Conservation (phyloP, 78 protist genomes). For the Dictyostelium brefeldianum region DNA sequence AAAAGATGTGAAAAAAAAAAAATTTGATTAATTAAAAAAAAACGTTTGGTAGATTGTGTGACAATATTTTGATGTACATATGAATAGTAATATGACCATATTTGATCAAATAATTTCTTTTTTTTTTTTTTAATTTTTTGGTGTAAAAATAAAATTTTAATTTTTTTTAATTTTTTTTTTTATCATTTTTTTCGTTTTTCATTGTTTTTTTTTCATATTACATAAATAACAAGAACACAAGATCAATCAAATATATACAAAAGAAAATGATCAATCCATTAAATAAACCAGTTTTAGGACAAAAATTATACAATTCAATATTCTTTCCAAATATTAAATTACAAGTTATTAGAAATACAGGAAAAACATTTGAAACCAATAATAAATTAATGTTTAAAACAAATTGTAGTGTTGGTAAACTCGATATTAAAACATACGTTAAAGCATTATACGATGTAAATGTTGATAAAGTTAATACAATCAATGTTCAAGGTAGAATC, state of each 20-base stretch:
- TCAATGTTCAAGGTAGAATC: slow-evolving; percentile 81
- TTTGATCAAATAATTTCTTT: no score
- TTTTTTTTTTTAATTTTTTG: neutral
- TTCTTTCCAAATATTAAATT: slow-evolving; percentile 73
- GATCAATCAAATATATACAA: neutral
- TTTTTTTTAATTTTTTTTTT: no score
- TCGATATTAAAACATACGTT: slow-evolving; percentile 43
- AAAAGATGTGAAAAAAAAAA: neutral
- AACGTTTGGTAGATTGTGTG: neutral
- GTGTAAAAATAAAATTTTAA: no score
- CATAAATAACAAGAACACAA: no score
- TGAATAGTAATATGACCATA: no score
- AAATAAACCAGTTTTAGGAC: slow-evolving; percentile 13
- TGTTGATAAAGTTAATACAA: slow-evolving; percentile 60
- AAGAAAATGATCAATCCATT: slow-evolving; percentile 12
- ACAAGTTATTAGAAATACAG: slow-evolving; percentile 42
- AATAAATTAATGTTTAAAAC: slow-evolving; percentile 57
- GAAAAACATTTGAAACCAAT: slow-evolving; percentile 12
- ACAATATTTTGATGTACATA: no score
- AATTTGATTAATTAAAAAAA: no score
- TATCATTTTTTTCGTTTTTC: neutral
- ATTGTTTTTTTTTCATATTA: neutral
- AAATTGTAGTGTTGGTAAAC: slow-evolving; percentile 58
- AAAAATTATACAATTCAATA: slow-evolving; percentile 27
- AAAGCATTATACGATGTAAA: slow-evolving; percentile 62